Base-by-base conservation (phyloP, 2,329 filamentous ascomycete species). In the Penicillium sumatraense region DNA sequence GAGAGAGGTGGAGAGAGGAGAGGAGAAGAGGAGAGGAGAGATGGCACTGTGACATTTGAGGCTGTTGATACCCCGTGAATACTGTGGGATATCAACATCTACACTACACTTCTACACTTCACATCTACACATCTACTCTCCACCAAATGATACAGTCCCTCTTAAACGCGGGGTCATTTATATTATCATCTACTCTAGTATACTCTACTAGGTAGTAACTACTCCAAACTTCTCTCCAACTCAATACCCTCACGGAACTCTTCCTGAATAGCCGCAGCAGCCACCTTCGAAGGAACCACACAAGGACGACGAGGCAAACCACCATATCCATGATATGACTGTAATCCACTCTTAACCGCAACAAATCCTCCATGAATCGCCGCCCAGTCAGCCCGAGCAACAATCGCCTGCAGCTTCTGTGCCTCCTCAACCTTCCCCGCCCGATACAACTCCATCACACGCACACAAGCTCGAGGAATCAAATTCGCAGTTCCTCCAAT, bases 401-500 rank as follows among this genome's bases (percentile, higher is more conserved):
- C 83, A n/a, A 88, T 75, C 73, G 89, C 89, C 72, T 96, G 91
- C 68, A 93, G 77, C 61, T 82, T 84, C 63, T 88, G 83, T 6
- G 91, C 89, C 78, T 96, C 89, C 33, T 89, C 86, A 53, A 81
- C 83, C 77, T 90, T 88, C 40, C 90, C 91, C 66, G 87, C 81
- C 8, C 80, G 80, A 72, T 88, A 93, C 51, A 93, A 80, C 69
- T 91, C 83, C 88, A 90, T 92, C 24, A 96, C 85, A 70, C 84
- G 85, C 47, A 89, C 88, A 68, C 90, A 93, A 6, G 89, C 80
- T 78, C 93, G 92, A 48, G 91, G 91, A 75, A 93, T 86, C 54
- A 96, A 86, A 69, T 96, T 96, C 58, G 90, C 91, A 38, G 89
- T 87, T 18, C 91, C 91, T 14, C 90, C 90, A 67, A 96, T 95